Conservation (phyloP, 2,329 filamentous ascomycete species). For the Phoma sp. region DNA sequence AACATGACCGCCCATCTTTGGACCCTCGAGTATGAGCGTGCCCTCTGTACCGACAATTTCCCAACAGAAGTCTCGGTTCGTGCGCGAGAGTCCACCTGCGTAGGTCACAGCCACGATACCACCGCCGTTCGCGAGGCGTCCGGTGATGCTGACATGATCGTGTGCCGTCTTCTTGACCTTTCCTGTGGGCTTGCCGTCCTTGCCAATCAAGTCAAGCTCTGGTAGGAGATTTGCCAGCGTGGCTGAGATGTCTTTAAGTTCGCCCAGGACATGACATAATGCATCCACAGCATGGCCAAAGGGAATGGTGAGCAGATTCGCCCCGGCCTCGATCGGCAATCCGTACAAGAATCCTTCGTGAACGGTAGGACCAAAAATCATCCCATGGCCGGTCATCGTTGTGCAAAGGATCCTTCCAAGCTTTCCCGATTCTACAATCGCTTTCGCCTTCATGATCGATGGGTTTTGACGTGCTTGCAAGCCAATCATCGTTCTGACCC, state of each 20-base stretch:
- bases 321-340: slow-evolving; percentile 54
- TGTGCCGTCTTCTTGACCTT: slow-evolving; percentile 36
- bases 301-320: slow-evolving; percentile 52
- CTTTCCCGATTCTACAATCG: slow-evolving; percentile 51
- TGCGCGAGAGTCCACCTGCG: slow-evolving; percentile 25
- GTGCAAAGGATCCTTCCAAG: slow-evolving; percentile 54
- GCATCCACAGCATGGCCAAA: slow-evolving; percentile 47
- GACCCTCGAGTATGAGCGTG: slow-evolving; percentile 37
- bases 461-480: slow-evolving; percentile 55
- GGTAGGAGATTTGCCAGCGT: slow-evolving; percentile 32
- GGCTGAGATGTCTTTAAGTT: slow-evolving; percentile 35
- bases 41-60: slow-evolving; percentile 50
- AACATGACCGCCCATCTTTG: slow-evolving; percentile 36
- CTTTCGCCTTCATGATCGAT: slow-evolving; percentile 50
- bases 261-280: slow-evolving; percentile 38
- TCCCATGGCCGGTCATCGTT: slow-evolving; percentile 36
- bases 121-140: slow-evolving; percentile 28
- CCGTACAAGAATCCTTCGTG: slow-evolving; percentile 54
- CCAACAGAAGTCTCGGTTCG: slow-evolving; percentile 39
- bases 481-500: slow-evolving; percentile 55
- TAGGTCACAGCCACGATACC: slow-evolving; percentile 36
- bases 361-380: slow-evolving; percentile 28
- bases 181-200: slow-evolving; percentile 23
- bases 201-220: slow-evolving; percentile 28
- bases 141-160: slow-evolving; percentile 36